Conservation (phyloP, 2,329 filamentous ascomycete genomes). For the Aspergillus flavus region DNA sequence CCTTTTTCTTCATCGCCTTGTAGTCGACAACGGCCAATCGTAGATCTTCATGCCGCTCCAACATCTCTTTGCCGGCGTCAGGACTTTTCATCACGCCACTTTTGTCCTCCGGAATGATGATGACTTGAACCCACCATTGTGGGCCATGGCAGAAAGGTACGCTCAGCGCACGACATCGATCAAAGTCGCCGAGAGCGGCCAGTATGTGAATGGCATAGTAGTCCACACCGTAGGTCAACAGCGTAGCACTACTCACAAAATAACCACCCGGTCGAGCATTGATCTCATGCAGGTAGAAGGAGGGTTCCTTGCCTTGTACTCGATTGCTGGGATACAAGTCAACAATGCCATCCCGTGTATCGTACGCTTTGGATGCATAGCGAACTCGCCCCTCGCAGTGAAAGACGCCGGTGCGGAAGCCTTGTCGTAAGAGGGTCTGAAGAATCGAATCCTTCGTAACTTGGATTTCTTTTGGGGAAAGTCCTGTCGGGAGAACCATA, state of each 20-base stretch:
- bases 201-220: conserved; percentile 5
- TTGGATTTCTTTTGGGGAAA: conserved; percentile 2
- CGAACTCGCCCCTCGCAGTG: conserved; percentile 1
- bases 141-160: conserved; percentile 2
- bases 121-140: not conserved
- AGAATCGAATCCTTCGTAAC: not conserved
- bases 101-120: conserved; percentile 5
- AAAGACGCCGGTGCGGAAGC: conserved; percentile 6
- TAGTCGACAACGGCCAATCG: not conserved
- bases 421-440: not conserved
- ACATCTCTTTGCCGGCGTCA: conserved; percentile 1
- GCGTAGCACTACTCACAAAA: not conserved
- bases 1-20: conserved; percentile 7
- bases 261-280: conserved; percentile 7
- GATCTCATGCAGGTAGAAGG: conserved; percentile 3
- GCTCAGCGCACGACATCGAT: conserved; percentile 1
- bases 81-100: conserved; percentile 4
- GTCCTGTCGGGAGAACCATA: not conserved
- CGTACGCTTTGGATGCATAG: not conserved
- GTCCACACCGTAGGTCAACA: conserved; percentile 3
- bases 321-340: conserved; percentile 1
- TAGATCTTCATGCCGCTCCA: conserved; percentile 3
- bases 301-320: not conserved
- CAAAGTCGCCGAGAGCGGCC: not conserved
- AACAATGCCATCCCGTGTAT: not conserved